Percentiles rank a stretch among this genome's conserved stretches.
Evolutionary conservation across 805 yeast genomes (phyloP).

Genomic region (Metschnikowia cubensis): DNA sequence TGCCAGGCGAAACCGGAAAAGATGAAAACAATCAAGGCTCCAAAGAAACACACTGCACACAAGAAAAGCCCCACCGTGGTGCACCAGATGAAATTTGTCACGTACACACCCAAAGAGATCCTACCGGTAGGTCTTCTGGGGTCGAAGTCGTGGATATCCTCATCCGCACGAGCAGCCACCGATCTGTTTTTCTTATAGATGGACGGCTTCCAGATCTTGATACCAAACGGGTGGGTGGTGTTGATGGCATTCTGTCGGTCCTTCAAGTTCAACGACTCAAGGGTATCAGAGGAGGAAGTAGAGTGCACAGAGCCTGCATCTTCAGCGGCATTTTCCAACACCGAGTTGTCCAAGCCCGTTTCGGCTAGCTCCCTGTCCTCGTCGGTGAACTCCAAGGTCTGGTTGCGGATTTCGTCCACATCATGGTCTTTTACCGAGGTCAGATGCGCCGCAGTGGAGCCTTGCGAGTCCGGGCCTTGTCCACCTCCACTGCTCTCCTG

Average conservation of each 20-base stretch:
- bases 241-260: constrained; percentile 96
- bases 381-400: constrained; percentile 6
- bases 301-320: constrained; percentile 28
- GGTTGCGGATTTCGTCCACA: constrained; percentile 8
- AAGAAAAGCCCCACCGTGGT: constrained; percentile 66
- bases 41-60: constrained; percentile 47
- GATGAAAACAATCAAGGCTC: constrained; percentile 45
- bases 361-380: constrained; percentile 1
- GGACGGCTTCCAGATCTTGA: constrained; percentile 98
- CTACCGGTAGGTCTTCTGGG: constrained; percentile 41
- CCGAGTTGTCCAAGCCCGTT: constrained; percentile 13
- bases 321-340: constrained; percentile 11
- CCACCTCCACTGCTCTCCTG: constrained; percentile 8
- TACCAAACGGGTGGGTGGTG: constrained; percentile 96
- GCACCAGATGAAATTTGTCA: constrained; percentile 74
- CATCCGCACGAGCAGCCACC: constrained; percentile 85
- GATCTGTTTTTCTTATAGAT: constrained; percentile 88
- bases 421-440: background rate
- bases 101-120: constrained; percentile 56
- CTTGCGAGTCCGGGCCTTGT: constrained; percentile 3
- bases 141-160: constrained; percentile 82
- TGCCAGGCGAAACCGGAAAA: constrained; percentile 39
- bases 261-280: constrained; percentile 81
- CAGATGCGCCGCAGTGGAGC: background rate
- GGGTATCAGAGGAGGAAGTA: constrained; percentile 41